Evolutionary conservation across 305 asterid species (phyloP).

Genomic region (Solanum hybrid): DNA sequence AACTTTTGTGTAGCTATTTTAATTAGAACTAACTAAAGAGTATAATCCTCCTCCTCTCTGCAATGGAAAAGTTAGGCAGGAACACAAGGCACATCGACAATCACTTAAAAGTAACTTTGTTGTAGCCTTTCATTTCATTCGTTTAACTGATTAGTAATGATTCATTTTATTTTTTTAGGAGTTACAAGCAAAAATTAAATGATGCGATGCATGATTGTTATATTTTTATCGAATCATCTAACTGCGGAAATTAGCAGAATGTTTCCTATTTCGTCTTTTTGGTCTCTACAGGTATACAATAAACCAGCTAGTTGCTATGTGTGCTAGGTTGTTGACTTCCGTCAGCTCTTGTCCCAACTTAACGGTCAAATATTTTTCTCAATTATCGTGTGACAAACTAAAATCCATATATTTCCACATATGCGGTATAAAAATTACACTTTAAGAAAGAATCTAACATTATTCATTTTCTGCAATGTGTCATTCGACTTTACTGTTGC

Average conservation of each 20-base stretch:
- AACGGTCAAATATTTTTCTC: no score
- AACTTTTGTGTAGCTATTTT: neutral
- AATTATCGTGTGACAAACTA: no score
- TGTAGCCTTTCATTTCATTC: neutral
- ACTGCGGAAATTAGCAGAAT: neutral
- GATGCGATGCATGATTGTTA: neutral
- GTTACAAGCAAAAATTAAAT: neutral
- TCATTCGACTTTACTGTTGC: no score
- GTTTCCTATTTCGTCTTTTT: no score
- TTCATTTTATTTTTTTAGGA: neutral
- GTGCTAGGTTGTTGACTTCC: neutral
- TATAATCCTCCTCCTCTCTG: neutral
- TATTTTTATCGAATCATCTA: neutral
- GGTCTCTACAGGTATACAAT: neutral
- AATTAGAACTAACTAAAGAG: neutral
- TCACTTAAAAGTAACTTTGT: neutral
- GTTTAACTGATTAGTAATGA: neutral
- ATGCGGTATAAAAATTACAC: no score
- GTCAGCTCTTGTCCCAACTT: neutral
- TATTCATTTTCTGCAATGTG: no score
- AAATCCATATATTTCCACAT: neutral
- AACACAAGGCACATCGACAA: neutral
- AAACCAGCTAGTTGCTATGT: neutral
- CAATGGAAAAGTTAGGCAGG: neutral
- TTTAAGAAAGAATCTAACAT: no score